A percentile compares a stretch with the other conserved stretches of the same genome.
Conservation (phyloP, 2,329 filamentous ascomycete species). For the Aplosporella prunicola region DNA sequence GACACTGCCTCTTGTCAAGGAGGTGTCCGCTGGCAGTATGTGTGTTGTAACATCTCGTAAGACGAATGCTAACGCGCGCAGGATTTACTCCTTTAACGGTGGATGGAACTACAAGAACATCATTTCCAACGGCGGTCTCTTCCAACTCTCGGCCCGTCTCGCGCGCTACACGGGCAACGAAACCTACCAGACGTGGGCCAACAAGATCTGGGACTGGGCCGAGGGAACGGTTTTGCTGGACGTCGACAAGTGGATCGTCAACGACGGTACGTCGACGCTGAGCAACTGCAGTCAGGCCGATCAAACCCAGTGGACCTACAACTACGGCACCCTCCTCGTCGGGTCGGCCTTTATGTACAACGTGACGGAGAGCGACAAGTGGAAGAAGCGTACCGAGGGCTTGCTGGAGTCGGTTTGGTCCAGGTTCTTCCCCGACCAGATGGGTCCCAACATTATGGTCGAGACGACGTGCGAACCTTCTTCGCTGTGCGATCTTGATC, state of each 20-base stretch:
- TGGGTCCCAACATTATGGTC: slow-evolving; percentile 49
- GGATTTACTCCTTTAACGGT: slow-evolving; percentile 37
- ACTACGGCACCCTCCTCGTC: slow-evolving; percentile 55
- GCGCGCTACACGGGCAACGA: slow-evolving; percentile 28
- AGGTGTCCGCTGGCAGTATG: slow-evolving; percentile 20
- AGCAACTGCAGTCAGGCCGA: slow-evolving; percentile 45
- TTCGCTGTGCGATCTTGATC: slow-evolving; percentile 57
- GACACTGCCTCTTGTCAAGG: slow-evolving; percentile 29
- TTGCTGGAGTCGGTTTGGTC: slow-evolving; percentile 38
- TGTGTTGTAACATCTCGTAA: not conserved
- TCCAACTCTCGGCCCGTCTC: slow-evolving; percentile 38
- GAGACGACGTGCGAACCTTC: slow-evolving; percentile 58
- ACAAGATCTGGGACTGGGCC: slow-evolving; percentile 28
- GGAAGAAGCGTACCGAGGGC: slow-evolving; percentile 44
- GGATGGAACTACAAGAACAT: slow-evolving; percentile 44
- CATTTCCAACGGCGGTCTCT: slow-evolving; percentile 44
- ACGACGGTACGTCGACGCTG: slow-evolving; percentile 36
- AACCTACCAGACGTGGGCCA: slow-evolving; percentile 57
- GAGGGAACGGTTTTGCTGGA: slow-evolving; percentile 48
- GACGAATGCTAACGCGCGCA: slow-evolving; percentile 2
- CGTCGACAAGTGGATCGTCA: slow-evolving; percentile 40
- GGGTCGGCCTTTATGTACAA: slow-evolving; percentile 57
- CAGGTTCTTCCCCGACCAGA: slow-evolving; percentile 47
- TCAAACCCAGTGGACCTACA: slow-evolving; percentile 54
- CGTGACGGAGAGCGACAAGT: slow-evolving; percentile 43